These are phyloP conservation scores for Sclerotinia nivalis DNA, from an alignment of 2,329 filamentous ascomycete genomes.

Conservation along the genomic window DNA sequence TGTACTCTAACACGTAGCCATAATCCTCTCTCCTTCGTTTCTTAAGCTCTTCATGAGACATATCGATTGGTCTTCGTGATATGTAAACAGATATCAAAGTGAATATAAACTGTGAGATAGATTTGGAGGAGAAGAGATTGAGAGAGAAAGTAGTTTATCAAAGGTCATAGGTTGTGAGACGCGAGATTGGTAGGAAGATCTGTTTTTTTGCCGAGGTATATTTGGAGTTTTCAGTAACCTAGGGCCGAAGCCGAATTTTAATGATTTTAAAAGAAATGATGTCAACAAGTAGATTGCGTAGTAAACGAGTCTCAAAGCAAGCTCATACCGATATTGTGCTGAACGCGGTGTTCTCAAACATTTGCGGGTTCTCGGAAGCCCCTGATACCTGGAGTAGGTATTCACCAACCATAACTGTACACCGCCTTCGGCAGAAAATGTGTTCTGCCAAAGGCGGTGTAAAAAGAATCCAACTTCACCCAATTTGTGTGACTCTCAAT, in stretches of 20 bases:
- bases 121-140: neutral
- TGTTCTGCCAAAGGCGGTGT: slow-evolving; percentile 2
- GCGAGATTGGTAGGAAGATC: neutral
- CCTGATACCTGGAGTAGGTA: no score
- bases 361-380: no score
- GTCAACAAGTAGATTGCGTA: neutral
- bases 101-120: neutral
- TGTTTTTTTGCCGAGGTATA: neutral
- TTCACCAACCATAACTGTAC: neutral
- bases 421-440: slow-evolving; percentile 14
- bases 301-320: neutral
- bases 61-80: slow-evolving; percentile 16
- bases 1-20: slow-evolving; percentile 74
- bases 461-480: neutral
- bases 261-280: neutral
- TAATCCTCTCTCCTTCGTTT: slow-evolving; percentile 70
- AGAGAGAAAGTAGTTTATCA: neutral
- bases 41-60: slow-evolving; percentile 52
- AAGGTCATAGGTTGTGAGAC: neutral
- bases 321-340: neutral
- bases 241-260: neutral
- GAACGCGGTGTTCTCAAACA: neutral
- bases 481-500: neutral
- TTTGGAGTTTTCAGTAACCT: neutral
- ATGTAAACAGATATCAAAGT: neutral